These are phyloP conservation scores for Eudorina sp. DNA, from an alignment of 139 green algal genomes.

Conservation along the genomic window DNA sequence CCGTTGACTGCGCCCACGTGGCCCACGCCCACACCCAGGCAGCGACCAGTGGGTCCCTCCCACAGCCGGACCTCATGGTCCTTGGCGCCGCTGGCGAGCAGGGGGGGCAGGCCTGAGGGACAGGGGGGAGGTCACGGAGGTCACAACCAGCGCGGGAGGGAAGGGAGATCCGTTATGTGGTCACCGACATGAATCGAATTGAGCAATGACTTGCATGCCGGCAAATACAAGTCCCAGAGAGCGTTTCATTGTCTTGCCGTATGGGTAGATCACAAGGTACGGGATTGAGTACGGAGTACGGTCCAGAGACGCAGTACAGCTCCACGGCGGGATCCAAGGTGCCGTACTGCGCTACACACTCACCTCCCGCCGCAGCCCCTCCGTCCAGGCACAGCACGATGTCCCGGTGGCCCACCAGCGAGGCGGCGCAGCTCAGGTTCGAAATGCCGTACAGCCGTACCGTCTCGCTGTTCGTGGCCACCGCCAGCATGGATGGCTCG, in stretches of 20 bases:
- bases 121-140: neutral
- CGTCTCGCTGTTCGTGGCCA: conserved; percentile 85
- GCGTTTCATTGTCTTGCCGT: too few species aligned
- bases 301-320: too few species aligned
- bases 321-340: too few species aligned
- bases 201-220: too few species aligned
- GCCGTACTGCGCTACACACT: too few species aligned
- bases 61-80: conserved; percentile 91
- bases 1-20: conserved; percentile 90
- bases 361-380: neutral
- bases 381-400: conserved; percentile 70
- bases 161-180: too few species aligned
- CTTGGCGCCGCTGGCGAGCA: conserved; percentile 82
- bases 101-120: neutral
- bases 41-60: conserved; percentile 68
- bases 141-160: too few species aligned
- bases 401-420: conserved; percentile 72
- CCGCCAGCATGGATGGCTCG: conserved; percentile 73
- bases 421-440: conserved; percentile 68
- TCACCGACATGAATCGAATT: too few species aligned
- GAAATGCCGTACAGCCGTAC: conserved; percentile 85
- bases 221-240: too few species aligned
- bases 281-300: too few species aligned
- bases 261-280: too few species aligned
- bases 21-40: conserved; percentile 77